phyloP scores from a whole-genome alignment of 768 basidiomycete genomes.

The Podaxis sp. region DNA sequence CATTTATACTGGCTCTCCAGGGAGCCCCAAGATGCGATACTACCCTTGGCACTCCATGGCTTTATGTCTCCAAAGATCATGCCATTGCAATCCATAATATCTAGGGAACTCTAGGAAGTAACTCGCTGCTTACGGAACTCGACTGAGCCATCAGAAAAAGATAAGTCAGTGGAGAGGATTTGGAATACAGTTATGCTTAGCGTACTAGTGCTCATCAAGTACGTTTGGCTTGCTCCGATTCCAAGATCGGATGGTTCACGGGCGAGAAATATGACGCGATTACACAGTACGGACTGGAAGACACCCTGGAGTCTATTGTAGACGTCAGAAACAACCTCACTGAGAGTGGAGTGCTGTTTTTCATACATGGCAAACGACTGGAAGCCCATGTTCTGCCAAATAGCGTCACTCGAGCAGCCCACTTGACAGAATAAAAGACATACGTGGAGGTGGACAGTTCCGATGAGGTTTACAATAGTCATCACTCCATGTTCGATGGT shows the following conservation, averaged over 20 bases:
- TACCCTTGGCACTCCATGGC: too few species aligned
- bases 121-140: too few species aligned
- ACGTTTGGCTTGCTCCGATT: background rate
- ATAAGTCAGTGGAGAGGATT: too few species aligned
- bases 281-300: background rate
- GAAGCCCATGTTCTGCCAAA: background rate
- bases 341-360: background rate
- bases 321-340: background rate
- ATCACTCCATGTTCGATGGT: background rate
- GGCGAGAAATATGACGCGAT: slow-evolving; percentile 2
- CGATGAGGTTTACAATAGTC: background rate
- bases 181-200: too few species aligned
- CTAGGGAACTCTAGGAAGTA: too few species aligned
- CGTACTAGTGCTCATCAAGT: background rate
- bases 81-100: too few species aligned
- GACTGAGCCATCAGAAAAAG: too few species aligned
- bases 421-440: background rate
- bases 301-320: background rate
- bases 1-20: too few species aligned
- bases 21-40: too few species aligned
- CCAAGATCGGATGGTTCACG: background rate
- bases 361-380: background rate
- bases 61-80: too few species aligned
- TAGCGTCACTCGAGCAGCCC: background rate
- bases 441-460: background rate